Base-by-base conservation (phyloP, 176 grass and related monocot species). In the Phoenix roebelenii region DNA sequence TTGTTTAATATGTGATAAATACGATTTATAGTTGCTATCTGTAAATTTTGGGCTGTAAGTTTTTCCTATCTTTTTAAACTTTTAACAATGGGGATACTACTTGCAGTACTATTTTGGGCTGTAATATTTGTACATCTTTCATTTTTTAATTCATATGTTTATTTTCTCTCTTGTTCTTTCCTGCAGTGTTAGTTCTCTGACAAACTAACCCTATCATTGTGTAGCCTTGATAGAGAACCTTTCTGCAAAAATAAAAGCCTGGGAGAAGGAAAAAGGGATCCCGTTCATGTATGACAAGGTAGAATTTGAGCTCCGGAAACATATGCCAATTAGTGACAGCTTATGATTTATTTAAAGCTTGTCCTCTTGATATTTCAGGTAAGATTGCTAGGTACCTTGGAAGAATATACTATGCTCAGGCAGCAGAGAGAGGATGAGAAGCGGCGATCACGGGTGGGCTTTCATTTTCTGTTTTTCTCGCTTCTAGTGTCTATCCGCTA, bases 361-460 rank as follows among this genome's bases (percentile, higher is more conserved):
- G 58, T 73, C 17, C 0, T 14, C 64, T 63, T 55, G 61, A 48
- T 15, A 23, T 57, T 68, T 30, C 75, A 95, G 90, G 65, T 50
- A 54, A 85, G 62, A 49, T 60, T 98, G 57, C 59, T 88, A 70
- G 76, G 91, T 57, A 80, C 28, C 25, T 77, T 92, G 69, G 78
- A 91, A 67, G 73, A 90, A 72, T 92, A 98, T 73, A 78, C 54
- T 15, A 70, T 39, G 20, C 54, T 54, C 22, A 92, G 63, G 52
- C 76, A 92, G 49, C 35, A 92, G 65, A 88, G 87, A 25, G 87
- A 98, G 70, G 84, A 83, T 19, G 84, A 85, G 39, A 98, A 91
- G 9, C 69, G 81, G 2, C 87, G 66, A 25, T 88, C 56, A 12
- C 68, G 76, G 66, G 87, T 92, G 57, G 7, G 85, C 81, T 76